These are phyloP conservation scores for Conringia planisiliqua DNA, from an alignment of 345 rosid genomes.

Conservation along the genomic window DNA sequence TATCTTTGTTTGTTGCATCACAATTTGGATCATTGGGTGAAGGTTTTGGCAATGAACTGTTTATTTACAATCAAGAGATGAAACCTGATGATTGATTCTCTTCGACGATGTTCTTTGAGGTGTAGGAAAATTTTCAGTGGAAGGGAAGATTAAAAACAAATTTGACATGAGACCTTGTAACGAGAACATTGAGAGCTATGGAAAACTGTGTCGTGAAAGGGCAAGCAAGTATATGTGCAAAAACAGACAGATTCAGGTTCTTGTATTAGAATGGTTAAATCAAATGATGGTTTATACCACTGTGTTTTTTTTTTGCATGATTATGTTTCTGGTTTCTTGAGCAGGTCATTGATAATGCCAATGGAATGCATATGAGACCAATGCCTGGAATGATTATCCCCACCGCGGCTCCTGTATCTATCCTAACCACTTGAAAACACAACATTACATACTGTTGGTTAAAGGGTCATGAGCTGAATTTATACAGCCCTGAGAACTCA, in stretches of 20 bases:
- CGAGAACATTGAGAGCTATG: constrained; percentile 70
- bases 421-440: not conserved
- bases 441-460: not conserved
- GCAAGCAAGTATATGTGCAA: constrained; percentile 66
- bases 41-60: not conserved
- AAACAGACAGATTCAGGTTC: constrained; percentile 76
- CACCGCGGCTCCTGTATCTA: constrained; percentile 41
- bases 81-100: not conserved
- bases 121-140: constrained; percentile 55
- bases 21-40: not conserved
- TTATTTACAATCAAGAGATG: not conserved
- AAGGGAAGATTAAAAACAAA: constrained; percentile 76
- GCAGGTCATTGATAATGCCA: constrained; percentile 82
- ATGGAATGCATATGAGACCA: constrained; percentile 79
- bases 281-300: not conserved
- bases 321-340: constrained; percentile 13
- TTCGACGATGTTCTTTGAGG: constrained; percentile 9
- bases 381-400: constrained; percentile 61
- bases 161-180: constrained; percentile 84
- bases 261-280: not conserved
- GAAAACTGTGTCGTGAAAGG: constrained; percentile 78
- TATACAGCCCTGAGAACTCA: not conserved
- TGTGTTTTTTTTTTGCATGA: not conserved
- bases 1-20: not conserved
- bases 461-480: not conserved